Base-by-base conservation (phyloP, 345 rosid species). In the Euclidium syriacum region DNA sequence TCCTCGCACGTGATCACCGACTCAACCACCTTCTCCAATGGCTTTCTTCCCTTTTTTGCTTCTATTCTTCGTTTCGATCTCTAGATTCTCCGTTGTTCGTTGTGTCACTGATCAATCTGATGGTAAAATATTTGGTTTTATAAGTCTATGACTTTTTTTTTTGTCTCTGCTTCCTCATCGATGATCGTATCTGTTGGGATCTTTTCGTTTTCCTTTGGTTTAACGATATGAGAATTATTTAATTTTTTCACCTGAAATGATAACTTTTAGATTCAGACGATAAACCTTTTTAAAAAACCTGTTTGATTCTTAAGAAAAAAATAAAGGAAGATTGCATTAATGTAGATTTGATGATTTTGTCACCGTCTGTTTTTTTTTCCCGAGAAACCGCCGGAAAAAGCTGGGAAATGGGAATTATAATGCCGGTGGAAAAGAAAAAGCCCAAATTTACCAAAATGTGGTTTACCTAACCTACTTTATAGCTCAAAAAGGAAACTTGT, bases 101-200 rank as follows among this genome's bases (percentile, higher is more conserved):
- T 75, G 76, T 71, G 61, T 50, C 68, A 82, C 83, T 64, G 83
- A 82, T 79, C 56, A 74, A 48, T 56, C 76, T 19, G 83, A 79
- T 73, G 82, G 86, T 82, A 79, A 56, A 58, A 56, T 40, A 8
- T 60, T n/a, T 53, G 3, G 3, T 0, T 40, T 47, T 71, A 11
- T 18, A 14, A 22, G n/a, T 40, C 25, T 67, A 1, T 30, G n/a
- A 16, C 29, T 38, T 26, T 34, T 52, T 1, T 32, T 4, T 1
- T 17, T 62, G n/a, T 8, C 52, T n/a, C 30, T 20, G 23, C 22
- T 54, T 52, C 62, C 11, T 35, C 11, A 47, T 40, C 24, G 25
- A 6, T 69, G 48, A 52, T 41, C 41, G 15, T 50, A 38, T 58
- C 52, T 49, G 38, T 46, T 67, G 29, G 35, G 58, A 27, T 54